Evolutionary conservation across 1,284 basidiomycete species (phyloP), one percentile per base, ranked within the genome.

Genomic region (Coniophora puteana): DNA sequence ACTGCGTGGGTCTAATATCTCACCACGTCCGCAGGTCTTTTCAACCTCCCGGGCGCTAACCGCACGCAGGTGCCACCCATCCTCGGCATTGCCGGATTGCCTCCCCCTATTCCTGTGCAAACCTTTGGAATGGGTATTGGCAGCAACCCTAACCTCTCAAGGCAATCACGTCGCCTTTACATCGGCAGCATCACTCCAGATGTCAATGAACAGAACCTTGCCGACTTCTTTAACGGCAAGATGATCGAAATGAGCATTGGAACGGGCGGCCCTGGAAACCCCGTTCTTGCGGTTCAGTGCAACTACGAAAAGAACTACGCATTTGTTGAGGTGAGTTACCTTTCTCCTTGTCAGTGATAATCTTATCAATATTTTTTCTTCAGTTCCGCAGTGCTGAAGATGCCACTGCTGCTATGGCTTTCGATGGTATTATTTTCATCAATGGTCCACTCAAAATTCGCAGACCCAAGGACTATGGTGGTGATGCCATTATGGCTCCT

Each of bases 281-380:
- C 95, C 10, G 91, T 97, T 27, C 75, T 94, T 18, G 84, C 85
- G 8, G 93, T 95, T 1, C 91, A 96, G 57, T 89, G 96, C 68
- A 97, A 97, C 61, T 90, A 92, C 53, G 96, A 98, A 64, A 98
- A 97, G 74, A 92, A 91, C 52, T 98, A 96, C 58, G 96, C 95
- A 0, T 97, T 96, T 59, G 85, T 96, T 41, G 93, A 97, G 72
- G 93, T 93, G 58, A 49, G 72, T 52, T 39, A 39, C 46, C 5
- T 23, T 35, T 11, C 2, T 38, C 42, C 28, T 18, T 24, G 20
- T 33, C 23, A 20, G 26, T 16, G n/a, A 16, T 25, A 22, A 8
- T 38, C 13, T 41, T 53, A 23, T 49, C 38, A 18, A 29, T 40
- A 13, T 42, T 34, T 47, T 3, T 41, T 40, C 30, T 53, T 14